phyloP scores from a whole-genome alignment of 2,329 filamentous ascomycete species.

The Rhinocladiella mackenziei region DNA sequence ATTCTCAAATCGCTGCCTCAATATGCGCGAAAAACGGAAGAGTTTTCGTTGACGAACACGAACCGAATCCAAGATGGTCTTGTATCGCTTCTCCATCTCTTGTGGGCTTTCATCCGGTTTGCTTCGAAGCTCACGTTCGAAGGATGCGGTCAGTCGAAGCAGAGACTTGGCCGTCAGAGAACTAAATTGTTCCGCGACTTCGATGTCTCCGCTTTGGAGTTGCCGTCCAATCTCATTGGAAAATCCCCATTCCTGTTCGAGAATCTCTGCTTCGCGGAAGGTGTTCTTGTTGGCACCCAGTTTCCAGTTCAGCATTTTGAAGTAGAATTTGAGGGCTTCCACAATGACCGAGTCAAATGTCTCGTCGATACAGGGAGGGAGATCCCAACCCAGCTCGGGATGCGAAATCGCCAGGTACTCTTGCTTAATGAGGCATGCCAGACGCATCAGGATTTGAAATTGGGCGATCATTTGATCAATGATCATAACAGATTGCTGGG shows the following conservation, averaged over 20 bases:
- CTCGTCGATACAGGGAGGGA: constrained; percentile 94
- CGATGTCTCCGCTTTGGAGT: constrained; percentile 88
- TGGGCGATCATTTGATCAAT: constrained; percentile 97
- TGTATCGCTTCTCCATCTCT: constrained; percentile 97
- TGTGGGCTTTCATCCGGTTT: constrained; percentile 75
- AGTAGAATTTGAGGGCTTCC: constrained; percentile 94
- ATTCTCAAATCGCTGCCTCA: constrained; percentile 94
- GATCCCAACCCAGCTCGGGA: constrained; percentile 87
- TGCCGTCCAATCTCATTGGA: constrained; percentile 89
- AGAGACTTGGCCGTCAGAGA: constrained; percentile 90
- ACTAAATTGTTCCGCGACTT: constrained; percentile 93
- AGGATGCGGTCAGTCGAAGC: constrained; percentile 80
- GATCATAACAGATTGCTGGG: constrained; percentile 87
- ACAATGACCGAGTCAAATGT: constrained; percentile 89
- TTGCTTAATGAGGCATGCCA: constrained; percentile 88
- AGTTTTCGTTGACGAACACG: constrained; percentile 93
- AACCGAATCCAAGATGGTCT: constrained; percentile 89
- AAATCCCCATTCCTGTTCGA: constrained; percentile 98
- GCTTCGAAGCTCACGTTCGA: constrained; percentile 83
- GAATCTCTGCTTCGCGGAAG: constrained; percentile 95
- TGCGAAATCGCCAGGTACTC: constrained; percentile 80
- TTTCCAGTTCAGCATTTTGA: constrained; percentile 98
- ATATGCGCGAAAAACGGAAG: constrained; percentile 85
- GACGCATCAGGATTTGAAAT: constrained; percentile 86
- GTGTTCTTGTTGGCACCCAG: constrained; percentile 96